A percentile compares a stretch with the other conserved stretches of the same genome.
phyloP scores from a whole-genome alignment of 768 basidiomycete species.

The Naganishia vaughanmartiniae region DNA sequence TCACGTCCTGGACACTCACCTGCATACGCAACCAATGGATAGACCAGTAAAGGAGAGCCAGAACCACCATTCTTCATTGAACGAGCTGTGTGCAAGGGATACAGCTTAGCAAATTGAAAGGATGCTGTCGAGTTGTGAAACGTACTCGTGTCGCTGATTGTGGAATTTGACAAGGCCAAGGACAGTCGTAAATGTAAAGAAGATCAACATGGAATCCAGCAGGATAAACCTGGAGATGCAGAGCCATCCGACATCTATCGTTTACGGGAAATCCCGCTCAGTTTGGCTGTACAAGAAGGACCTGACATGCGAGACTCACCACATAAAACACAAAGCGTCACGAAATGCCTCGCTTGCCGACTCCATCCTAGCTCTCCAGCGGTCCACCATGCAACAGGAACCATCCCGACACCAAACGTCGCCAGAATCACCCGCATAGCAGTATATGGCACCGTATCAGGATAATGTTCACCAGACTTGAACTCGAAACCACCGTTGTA shows the following conservation, averaged over 20 bases:
- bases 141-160: conserved; percentile 90
- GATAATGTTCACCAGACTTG: conserved; percentile 84
- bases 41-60: conserved; percentile 92
- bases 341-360: conserved; percentile 81
- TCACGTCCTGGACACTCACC: conserved; percentile 56
- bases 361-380: conserved; percentile 91
- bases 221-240: conserved; percentile 96
- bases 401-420: conserved; percentile 89
- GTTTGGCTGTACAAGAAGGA: background rate
- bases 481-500: conserved; percentile 92
- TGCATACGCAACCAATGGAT: conserved; percentile 92
- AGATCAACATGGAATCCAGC: conserved; percentile 96
- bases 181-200: conserved; percentile 96
- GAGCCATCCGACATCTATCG: conserved; percentile 90
- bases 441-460: conserved; percentile 79
- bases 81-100: conserved; percentile 61
- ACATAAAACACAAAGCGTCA: conserved; percentile 86
- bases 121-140: conserved; percentile 24
- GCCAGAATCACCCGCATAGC: conserved; percentile 95
- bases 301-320: conserved; percentile 60
- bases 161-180: conserved; percentile 95
- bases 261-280: conserved; percentile 6
- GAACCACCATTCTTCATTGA: conserved; percentile 95
- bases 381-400: conserved; percentile 95
- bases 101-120: background rate